Conservation (phyloP, 176 grass and related monocot genomes). For the Typha latifolia region DNA sequence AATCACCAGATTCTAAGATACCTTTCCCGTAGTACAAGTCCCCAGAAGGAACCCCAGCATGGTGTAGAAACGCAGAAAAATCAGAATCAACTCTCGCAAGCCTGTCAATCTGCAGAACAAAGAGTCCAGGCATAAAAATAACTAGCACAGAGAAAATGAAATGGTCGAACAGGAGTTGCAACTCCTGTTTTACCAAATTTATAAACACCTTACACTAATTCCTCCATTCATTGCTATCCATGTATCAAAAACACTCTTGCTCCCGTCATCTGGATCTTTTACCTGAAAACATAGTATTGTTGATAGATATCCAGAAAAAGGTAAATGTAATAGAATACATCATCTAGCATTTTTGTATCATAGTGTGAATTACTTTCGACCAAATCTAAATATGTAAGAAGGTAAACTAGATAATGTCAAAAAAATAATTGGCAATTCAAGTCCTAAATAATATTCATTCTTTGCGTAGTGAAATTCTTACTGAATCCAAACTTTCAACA, state of each 20-base stretch:
- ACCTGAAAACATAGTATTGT: slow-evolving; percentile 29
- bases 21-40: slow-evolving; percentile 95
- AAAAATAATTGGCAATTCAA: no score
- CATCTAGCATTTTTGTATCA: no score
- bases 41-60: slow-evolving; percentile 76
- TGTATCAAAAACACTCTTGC: slow-evolving; percentile 69
- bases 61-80: slow-evolving; percentile 80
- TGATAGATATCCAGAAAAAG: no score
- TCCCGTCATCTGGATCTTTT: slow-evolving; percentile 66
- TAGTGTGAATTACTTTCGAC: no score
- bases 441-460: no score
- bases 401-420: no score
- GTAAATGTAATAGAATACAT: no score
- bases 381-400: no score
- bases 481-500: background rate
- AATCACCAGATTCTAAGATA: slow-evolving; percentile 16
- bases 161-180: no score
- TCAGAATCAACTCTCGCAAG: slow-evolving; percentile 95
- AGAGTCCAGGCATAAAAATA: background rate
- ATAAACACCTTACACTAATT: slow-evolving; percentile 59
- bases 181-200: background rate
- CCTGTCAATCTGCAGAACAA: slow-evolving; percentile 70
- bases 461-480: no score
- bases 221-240: slow-evolving; percentile 43
- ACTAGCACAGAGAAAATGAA: no score